A percentile compares a stretch with the other conserved stretches of the same genome.
Evolutionary conservation across 2,329 filamentous ascomycete species (phyloP).

Genomic region (Nakataea oryzae): DNA sequence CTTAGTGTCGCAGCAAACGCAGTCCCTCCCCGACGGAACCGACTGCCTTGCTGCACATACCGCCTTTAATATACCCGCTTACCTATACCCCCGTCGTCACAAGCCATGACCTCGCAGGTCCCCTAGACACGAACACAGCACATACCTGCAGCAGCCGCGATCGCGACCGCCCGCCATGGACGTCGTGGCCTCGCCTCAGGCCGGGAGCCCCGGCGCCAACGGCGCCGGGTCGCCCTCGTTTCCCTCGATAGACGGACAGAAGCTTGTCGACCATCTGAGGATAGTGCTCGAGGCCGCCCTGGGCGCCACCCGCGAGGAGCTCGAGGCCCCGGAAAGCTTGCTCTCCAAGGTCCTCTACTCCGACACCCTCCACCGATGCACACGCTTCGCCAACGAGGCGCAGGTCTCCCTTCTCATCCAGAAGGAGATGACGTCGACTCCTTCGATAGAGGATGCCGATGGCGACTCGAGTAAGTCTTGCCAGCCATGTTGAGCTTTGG

Average conservation of each 20-base stretch:
- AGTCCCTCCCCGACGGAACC: neutral
- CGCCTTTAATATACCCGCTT: neutral
- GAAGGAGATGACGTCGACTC: conserved; percentile 57
- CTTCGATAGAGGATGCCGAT: conserved; percentile 36
- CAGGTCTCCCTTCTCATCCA: conserved; percentile 86
- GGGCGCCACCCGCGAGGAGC: conserved; percentile 65
- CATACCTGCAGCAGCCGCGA: neutral
- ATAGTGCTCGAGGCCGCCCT: conserved; percentile 63
- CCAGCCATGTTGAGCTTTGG: conserved; percentile 15
- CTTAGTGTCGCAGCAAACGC: neutral
- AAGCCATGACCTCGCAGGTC: neutral
- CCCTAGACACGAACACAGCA: neutral
- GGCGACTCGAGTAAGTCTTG: conserved; percentile 27
- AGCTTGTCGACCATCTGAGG: conserved; percentile 62
- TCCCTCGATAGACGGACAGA: conserved; percentile 52
- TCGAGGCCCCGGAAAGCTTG: conserved; percentile 73
- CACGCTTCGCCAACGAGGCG: conserved; percentile 78
- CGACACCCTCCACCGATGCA: conserved; percentile 80
- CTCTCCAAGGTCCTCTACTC: conserved; percentile 60
- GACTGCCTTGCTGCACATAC: neutral
- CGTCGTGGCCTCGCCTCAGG: conserved; percentile 33
- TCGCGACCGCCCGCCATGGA: conserved; percentile 33
- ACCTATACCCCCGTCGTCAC: neutral
- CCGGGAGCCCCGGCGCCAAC: conserved; percentile 32
- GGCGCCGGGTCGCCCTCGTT: conserved; percentile 35